Evolutionary conservation across 1,284 basidiomycete genomes (phyloP), one percentile per base, ranked within the genome.

Genomic region (Veloboletus limbatus): DNA sequence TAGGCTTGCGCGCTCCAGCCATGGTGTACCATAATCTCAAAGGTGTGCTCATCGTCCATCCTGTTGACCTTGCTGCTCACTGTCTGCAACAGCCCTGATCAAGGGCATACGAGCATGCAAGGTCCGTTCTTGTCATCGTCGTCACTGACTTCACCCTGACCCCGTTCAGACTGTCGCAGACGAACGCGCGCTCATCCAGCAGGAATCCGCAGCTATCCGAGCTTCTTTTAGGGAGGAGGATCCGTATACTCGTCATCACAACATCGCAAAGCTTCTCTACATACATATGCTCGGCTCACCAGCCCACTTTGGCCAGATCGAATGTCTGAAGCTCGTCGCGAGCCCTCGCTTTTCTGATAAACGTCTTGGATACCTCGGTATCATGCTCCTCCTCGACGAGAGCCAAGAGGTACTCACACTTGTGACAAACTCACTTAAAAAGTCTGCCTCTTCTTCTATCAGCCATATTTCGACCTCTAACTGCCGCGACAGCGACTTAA

Each of bases 271-370:
- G 69, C 81, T 99, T 18, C 84, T 99, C 53, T 99, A 99, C 74
- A 99, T 99, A 68, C 95, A 99, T 70, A 99, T 99, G 97, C 87
- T 99, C 20, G 97, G 97, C 48, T 98, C 97, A 49, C 94, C 96
- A 4, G 97, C 97, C 24, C 97, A 99, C 69, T 99, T 98, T 65
- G 97, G 97, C 40, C 97, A 99, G 76, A 98, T 99, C 67, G 97
- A 99, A 75, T 99, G 97, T 71, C 78, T 99, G 55, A 99, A 99
- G 71, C 85, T 99, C 43, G 97, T 99, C 35, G 97, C 97, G n/a
- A 93, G 92, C 57, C 93, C 97, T 11, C 78, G 94, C 45, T 99
- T 99, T 71, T 82, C 89, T 38, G 97, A 99, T 75, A 99, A 99
- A 73, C 81, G 96, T 26, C 75, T 99, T 18, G 97, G 97, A 2